Conservation (phyloP, 176 grass and related monocot genomes). For the Eragrostis nindensis region DNA sequence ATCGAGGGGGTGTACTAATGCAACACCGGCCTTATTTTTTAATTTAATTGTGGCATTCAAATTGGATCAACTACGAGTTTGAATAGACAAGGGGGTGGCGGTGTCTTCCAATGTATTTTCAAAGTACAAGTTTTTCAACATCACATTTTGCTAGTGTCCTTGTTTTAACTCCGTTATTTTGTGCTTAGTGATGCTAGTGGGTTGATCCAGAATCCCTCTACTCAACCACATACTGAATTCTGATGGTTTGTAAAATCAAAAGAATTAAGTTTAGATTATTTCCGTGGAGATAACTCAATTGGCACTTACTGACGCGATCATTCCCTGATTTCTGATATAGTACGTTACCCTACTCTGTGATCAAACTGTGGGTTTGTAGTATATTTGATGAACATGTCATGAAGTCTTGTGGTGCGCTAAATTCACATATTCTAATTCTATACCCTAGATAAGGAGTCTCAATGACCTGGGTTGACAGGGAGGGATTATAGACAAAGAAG, state of each 20-base stretch:
- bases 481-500: not conserved
- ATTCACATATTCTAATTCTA: not conserved
- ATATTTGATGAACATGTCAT: constrained; percentile 14
- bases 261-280: not conserved
- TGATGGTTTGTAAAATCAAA: too few relatives aligned
- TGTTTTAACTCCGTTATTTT: not conserved
- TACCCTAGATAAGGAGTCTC: not conserved
- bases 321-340: constrained; percentile 24
- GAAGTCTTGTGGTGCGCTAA: not conserved
- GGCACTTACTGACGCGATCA: not conserved
- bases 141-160: constrained; percentile 10
- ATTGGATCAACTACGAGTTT: constrained; percentile 28
- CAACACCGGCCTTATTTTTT: not conserved
- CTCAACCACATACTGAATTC: too few relatives aligned
- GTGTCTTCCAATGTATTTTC: constrained; percentile 11
- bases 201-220: not conserved
- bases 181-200: not conserved
- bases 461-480: not conserved
- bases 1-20: constrained; percentile 22
- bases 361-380: not conserved
- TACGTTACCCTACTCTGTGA: constrained; percentile 27
- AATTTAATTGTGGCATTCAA: not conserved
- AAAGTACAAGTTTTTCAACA: constrained; percentile 26
- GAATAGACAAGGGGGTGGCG: not conserved
- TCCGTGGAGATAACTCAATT: not conserved